Evolutionary conservation across 768 basidiomycete species (phyloP), one percentile per base, ranked within the genome.

Genomic region (Agaricus subrufescens): DNA sequence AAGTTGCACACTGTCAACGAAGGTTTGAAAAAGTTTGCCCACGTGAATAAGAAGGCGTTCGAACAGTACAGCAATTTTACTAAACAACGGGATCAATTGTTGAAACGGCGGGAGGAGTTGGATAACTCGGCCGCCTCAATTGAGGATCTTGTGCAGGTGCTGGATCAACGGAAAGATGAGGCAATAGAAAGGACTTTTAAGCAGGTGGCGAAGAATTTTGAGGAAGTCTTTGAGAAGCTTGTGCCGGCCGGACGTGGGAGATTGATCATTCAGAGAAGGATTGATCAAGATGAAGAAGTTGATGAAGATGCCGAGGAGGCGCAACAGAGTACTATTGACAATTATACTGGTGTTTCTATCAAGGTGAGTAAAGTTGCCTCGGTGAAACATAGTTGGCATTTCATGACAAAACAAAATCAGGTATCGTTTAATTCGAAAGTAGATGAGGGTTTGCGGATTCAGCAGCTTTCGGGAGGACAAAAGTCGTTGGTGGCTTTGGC

Each of bases 361-460:
- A 94, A 96, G 75, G 93, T 89, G 8, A 27, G 47, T 30, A 19
- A 25, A 52, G 14, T 12, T 19, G 40, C 8, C 7, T n/a, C 12
- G n/a, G 37, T 39, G 34, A n/a, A 9, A 12, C 39, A 12, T 2
- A n/a, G 48, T 57, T 58, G 10, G 62, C 11, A n/a, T 34, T 11
- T 34, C 34, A 34, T 34, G 7, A 34, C 7, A 34, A 34, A 34
- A 34, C 59, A 11, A 8, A 37, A 31, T 31, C 8, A 93, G 91
- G 95, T 98, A 6, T 98, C 96, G 1, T 99, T 99, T 81, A 98
- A 99, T 72, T 98, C 95, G 2, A 98, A 98, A 71, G 88, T 89
- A 3, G 95, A 98, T 67, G 97, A 99, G 70, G 96, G 97, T 0
- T 75, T 98, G 53, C 84, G 93, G 55, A 98, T 99, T 61, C 94